These are phyloP conservation scores for Sarocladium kiliense DNA, from an alignment of 2,329 filamentous ascomycete genomes.

Conservation along the genomic window DNA sequence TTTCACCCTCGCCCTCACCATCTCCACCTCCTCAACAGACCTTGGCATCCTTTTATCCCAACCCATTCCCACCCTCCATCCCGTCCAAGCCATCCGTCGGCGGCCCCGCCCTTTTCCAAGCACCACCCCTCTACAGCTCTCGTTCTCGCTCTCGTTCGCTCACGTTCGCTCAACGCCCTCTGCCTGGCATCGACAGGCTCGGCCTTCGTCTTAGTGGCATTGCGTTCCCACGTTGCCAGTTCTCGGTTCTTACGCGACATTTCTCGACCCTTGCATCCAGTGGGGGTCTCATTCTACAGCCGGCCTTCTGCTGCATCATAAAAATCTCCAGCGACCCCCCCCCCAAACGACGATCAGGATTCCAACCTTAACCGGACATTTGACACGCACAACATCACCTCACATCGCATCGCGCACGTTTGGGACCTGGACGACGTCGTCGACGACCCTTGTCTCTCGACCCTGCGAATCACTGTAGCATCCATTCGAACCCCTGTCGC, in stretches of 20 bases:
- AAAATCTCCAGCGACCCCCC: background rate
- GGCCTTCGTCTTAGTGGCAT: background rate
- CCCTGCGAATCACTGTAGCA: background rate
- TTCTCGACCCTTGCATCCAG: background rate
- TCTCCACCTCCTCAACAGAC: background rate
- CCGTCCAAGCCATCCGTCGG: conserved; percentile 1
- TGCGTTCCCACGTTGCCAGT: background rate
- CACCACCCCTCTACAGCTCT: background rate
- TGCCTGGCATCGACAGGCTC: background rate
- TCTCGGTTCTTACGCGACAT: conserved; percentile 1
- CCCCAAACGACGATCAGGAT: background rate
- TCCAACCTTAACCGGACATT: background rate
- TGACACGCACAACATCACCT: background rate
- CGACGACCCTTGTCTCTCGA: background rate
- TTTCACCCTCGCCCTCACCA: background rate
- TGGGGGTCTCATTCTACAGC: background rate
- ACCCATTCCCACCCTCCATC: background rate
- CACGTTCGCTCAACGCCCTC: no score
- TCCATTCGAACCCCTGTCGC: background rate
- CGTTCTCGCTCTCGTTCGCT: no score
- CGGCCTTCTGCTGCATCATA: background rate
- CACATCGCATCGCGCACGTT: background rate
- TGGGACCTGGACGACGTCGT: background rate
- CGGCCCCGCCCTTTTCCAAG: background rate
- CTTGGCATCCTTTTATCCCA: background rate